Evolutionary conservation across 208 protist species (phyloP).

Genomic region (Leishmania major): DNA sequence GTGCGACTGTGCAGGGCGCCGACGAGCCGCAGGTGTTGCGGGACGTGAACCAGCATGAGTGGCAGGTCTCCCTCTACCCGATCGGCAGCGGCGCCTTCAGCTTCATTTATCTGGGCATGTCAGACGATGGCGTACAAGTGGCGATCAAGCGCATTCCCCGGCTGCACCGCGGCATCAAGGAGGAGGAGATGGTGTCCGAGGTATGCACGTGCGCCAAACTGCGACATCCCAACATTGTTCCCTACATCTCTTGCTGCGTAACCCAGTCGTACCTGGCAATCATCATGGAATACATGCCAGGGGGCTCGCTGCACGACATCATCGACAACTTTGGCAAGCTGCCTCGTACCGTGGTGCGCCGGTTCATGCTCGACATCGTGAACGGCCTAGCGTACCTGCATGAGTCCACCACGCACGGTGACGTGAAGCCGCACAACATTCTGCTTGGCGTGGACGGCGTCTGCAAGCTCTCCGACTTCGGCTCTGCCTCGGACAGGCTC

Average conservation of each 20-base stretch:
- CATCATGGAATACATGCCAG: constrained; percentile 88
- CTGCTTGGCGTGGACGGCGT: constrained; percentile 77
- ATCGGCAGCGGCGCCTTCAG: constrained; percentile 78
- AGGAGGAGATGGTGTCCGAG: constrained; percentile 64
- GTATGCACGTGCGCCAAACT: constrained; percentile 65
- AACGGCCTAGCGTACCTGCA: constrained; percentile 83
- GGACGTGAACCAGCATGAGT: constrained; percentile 60
- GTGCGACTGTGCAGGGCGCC: constrained; percentile 22
- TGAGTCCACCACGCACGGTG: constrained; percentile 75
- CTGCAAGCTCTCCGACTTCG: constrained; percentile 90
- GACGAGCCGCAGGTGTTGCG: constrained; percentile 55
- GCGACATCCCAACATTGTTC: constrained; percentile 79
- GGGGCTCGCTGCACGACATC: constrained; percentile 75
- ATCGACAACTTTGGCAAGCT: constrained; percentile 77
- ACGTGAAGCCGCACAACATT: constrained; percentile 90
- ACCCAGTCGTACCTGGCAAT: constrained; percentile 68
- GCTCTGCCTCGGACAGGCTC: constrained; percentile 61
- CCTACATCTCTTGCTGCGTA: constrained; percentile 73
- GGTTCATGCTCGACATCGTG: constrained; percentile 79
- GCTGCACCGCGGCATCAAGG: constrained; percentile 58
- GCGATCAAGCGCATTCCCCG: constrained; percentile 84
- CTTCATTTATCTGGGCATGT: constrained; percentile 70
- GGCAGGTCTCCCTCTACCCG: constrained; percentile 61
- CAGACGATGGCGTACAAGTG: constrained; percentile 72
- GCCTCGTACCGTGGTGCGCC: constrained; percentile 49